Evolutionary conservation across 805 yeast genomes (phyloP).

Genomic region (Metschnikowia proteae): DNA sequence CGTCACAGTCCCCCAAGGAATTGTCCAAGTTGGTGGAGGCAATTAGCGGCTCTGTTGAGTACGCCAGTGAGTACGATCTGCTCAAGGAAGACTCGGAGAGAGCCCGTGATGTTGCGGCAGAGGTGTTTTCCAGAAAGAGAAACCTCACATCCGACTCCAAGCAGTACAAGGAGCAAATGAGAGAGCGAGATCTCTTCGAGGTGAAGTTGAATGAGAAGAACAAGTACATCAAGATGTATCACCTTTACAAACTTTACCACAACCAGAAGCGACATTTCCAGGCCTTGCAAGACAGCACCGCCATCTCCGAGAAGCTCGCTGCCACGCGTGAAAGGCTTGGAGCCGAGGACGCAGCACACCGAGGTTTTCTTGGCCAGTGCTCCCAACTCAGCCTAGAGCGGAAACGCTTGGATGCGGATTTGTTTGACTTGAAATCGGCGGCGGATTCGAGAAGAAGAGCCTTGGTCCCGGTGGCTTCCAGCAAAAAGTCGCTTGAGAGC

Average conservation of each 20-base stretch:
- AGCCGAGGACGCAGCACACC: conserved; percentile 26
- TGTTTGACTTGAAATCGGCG: conserved; percentile 34
- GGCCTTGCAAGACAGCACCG: conserved; percentile 29
- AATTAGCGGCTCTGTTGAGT: conserved; percentile 77
- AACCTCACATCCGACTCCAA: conserved; percentile 68
- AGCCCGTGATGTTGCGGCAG: conserved; percentile 60
- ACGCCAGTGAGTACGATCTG: conserved; percentile 59
- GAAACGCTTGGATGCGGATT: conserved; percentile 37
- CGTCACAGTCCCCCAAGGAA: conserved; percentile 78
- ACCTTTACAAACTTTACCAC: conserved; percentile 65
- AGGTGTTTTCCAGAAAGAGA: conserved; percentile 65
- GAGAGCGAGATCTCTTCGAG: conserved; percentile 67
- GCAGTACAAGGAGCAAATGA: conserved; percentile 72
- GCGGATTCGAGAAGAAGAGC: conserved; percentile 45
- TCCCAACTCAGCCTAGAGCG: conserved; percentile 44
- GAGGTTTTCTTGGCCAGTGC: conserved; percentile 35
- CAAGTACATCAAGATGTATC: conserved; percentile 44
- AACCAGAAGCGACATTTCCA: conserved; percentile 43
- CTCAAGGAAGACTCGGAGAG: conserved; percentile 61
- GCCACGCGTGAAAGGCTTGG: conserved; percentile 22
- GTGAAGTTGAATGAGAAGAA: conserved; percentile 48
- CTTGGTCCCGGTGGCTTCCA: conserved; percentile 61
- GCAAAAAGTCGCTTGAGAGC: conserved; percentile 43
- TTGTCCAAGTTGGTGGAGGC: conserved; percentile 73
- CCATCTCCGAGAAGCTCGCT: conserved; percentile 9